Evolutionary conservation across 305 asterid species (phyloP).

Genomic region (Plantago coronopus): DNA sequence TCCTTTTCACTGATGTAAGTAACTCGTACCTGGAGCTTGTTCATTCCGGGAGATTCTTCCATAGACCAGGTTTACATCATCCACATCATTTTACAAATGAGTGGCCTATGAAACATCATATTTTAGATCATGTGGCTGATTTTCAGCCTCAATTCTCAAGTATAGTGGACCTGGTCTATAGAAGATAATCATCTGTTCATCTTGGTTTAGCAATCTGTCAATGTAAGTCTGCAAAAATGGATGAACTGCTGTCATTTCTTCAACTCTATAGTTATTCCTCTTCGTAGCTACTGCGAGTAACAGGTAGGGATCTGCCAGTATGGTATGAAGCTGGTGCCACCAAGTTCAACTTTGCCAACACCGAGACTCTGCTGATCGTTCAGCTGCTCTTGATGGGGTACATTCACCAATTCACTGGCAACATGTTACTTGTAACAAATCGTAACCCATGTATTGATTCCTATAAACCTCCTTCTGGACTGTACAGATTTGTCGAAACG

Average conservation of each 20-base stretch:
- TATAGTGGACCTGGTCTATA: no score
- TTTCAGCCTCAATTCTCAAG: no score
- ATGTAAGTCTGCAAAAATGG: no score
- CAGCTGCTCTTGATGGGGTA: slow-evolving; percentile 88
- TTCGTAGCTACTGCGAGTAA: slow-evolving; percentile 65
- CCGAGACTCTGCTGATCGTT: slow-evolving; percentile 46
- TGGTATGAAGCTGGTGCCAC: slow-evolving; percentile 97
- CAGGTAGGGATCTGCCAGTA: slow-evolving; percentile 70
- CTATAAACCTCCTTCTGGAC: no score
- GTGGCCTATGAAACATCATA: no score
- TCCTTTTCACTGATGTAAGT: slow-evolving; percentile 76
- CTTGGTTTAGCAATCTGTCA: no score
- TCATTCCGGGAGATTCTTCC: background rate
- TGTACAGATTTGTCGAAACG: slow-evolving; percentile 65
- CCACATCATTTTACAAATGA: no score
- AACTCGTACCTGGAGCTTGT: background rate
- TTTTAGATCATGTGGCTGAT: no score
- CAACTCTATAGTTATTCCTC: slow-evolving; percentile 5
- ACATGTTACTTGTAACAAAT: background rate
- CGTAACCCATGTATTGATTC: no score
- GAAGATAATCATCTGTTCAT: no score
- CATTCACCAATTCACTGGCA: background rate
- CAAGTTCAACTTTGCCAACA: slow-evolving; percentile 65
- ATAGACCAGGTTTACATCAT: no score
- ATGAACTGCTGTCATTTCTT: background rate